A percentile compares a stretch with the other conserved stretches of the same genome.
phyloP scores from a whole-genome alignment of 2,329 filamentous ascomycete genomes.

The Apiospora rasikravindrae region DNA sequence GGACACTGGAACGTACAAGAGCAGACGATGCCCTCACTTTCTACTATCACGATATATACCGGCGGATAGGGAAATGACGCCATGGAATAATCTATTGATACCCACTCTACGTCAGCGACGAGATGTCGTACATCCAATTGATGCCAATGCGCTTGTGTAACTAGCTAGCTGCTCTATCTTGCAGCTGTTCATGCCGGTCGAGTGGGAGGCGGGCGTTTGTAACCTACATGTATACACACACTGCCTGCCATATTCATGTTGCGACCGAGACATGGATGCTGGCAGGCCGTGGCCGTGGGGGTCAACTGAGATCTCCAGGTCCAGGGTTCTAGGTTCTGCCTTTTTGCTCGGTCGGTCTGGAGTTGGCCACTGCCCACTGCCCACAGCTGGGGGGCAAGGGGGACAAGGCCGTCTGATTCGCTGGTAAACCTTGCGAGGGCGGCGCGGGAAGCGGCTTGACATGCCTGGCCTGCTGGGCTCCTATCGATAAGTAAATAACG shows the following conservation, averaged over 20 bases:
- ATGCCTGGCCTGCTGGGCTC: not conserved
- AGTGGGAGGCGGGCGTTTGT: not conserved
- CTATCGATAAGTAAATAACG: not conserved
- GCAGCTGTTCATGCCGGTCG: constrained; percentile 6
- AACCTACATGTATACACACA: not conserved
- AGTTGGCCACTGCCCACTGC: not conserved
- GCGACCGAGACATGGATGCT: constrained; percentile 1
- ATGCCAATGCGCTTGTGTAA: not conserved
- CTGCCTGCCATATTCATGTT: not conserved
- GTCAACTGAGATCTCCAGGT: constrained; percentile 9
- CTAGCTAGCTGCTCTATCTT: not conserved
- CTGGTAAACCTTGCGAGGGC: not conserved
- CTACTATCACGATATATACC: not conserved
- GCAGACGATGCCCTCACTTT: not conserved
- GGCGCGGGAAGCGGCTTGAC: not conserved
- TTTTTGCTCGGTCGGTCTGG: not conserved
- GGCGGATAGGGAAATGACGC: not conserved
- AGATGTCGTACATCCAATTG: not conserved
- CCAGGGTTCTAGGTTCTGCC: not conserved
- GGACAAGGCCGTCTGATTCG: constrained; percentile 3
- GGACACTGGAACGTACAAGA: not conserved
- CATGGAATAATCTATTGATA: not conserved
- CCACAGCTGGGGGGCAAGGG: not conserved
- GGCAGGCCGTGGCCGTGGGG: not conserved
- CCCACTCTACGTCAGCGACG: constrained; percentile 6